Evolutionary conservation across 257 asterid genomes (phyloP).

Genomic region (Cordia subcordata): DNA sequence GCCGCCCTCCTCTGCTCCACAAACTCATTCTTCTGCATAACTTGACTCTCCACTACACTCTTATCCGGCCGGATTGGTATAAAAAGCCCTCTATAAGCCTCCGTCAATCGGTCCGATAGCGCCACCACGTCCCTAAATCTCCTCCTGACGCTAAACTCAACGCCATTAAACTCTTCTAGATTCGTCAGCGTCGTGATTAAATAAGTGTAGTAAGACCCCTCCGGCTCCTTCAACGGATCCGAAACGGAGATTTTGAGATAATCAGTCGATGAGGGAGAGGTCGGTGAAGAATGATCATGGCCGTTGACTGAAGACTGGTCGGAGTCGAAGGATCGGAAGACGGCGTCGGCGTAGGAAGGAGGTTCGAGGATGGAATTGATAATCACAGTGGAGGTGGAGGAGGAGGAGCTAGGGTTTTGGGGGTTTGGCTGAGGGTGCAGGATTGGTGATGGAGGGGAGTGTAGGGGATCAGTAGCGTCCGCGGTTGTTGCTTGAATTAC

Average conservation of each 20-base stretch:
- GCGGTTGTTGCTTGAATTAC: constrained; percentile 9
- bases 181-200: constrained; percentile 79
- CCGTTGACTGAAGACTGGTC: constrained; percentile 29
- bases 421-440: constrained; percentile 19
- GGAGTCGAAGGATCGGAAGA: constrained; percentile 76
- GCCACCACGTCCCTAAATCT: constrained; percentile 85
- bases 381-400: constrained; percentile 22
- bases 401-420: constrained; percentile 34
- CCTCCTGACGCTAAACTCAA: constrained; percentile 84
- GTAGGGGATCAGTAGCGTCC: constrained; percentile 4
- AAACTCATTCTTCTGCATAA: constrained; percentile 84
- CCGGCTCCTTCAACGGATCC: constrained; percentile 84
- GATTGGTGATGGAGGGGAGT: constrained; percentile 17
- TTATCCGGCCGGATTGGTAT: constrained; percentile 92
- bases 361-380: constrained; percentile 80
- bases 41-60: constrained; percentile 91
- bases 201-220: constrained; percentile 58
- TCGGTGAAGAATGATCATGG: constrained; percentile 39
- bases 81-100: constrained; percentile 66
- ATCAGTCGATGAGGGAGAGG: constrained; percentile 29
- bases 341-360: constrained; percentile 98
- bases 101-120: constrained; percentile 67
- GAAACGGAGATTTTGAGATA: constrained; percentile 61
- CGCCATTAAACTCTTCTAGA: constrained; percentile 49
- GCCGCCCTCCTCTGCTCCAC: constrained; percentile 84